These are phyloP conservation scores for Sclerotiophoma versabilis DNA, from an alignment of 2,329 filamentous ascomycete genomes.

Conservation along the genomic window DNA sequence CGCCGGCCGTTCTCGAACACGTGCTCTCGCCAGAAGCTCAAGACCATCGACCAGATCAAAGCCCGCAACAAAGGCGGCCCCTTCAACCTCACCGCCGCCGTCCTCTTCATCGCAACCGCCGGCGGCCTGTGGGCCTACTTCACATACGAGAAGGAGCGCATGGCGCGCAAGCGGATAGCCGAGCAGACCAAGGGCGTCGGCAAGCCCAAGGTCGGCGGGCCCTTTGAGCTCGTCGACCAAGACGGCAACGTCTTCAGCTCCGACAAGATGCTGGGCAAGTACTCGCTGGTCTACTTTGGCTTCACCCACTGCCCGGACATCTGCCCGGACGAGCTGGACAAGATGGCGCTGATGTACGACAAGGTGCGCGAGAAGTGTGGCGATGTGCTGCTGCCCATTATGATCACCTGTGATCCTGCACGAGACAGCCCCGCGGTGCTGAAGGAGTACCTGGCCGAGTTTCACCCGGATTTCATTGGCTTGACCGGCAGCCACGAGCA, in stretches of 20 bases:
- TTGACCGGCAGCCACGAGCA: slow-evolving; percentile 93
- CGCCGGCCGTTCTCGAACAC: slow-evolving; percentile 40
- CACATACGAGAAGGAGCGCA: slow-evolving; percentile 87
- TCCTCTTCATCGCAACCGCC: slow-evolving; percentile 83
- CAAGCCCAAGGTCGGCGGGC: slow-evolving; percentile 88
- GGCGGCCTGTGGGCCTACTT: slow-evolving; percentile 87
- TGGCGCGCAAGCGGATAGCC: slow-evolving; percentile 86
- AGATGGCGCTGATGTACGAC: slow-evolving; percentile 97
- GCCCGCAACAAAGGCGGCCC: slow-evolving; percentile 62
- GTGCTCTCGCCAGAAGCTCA: slow-evolving; percentile 37
- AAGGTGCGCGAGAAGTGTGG: slow-evolving; percentile 60
- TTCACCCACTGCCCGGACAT: slow-evolving; percentile 99
- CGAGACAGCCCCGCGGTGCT: slow-evolving; percentile 86
- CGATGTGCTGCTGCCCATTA: slow-evolving; percentile 74
- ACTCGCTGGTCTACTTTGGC: slow-evolving; percentile 92
- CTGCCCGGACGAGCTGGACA: slow-evolving; percentile 98
- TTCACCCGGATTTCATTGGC: slow-evolving; percentile 85
- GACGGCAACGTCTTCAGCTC: slow-evolving; percentile 79
- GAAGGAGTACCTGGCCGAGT: slow-evolving; percentile 86
- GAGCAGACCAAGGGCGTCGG: slow-evolving; percentile 94
- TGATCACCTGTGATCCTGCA: slow-evolving; percentile 94
- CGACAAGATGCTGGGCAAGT: slow-evolving; percentile 84
- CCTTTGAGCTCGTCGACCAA: slow-evolving; percentile 83
- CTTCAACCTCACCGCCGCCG: slow-evolving; percentile 90
- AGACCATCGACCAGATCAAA: slow-evolving; percentile 47